Evolutionary conservation across 345 rosid genomes (phyloP).

Genomic region (Corymbia maculata): DNA sequence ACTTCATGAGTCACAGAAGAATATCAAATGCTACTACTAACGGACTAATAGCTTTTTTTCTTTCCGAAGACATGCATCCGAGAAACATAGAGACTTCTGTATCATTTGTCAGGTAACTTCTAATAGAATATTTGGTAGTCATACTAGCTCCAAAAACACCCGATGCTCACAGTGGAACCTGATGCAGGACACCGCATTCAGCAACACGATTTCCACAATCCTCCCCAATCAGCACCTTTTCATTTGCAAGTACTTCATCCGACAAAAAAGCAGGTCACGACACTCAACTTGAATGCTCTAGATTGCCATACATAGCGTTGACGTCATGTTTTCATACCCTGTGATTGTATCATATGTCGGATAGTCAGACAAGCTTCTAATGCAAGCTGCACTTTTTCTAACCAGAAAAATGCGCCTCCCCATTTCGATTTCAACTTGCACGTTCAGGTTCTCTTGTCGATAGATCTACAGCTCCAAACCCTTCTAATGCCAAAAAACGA

Average conservation of each 20-base stretch:
- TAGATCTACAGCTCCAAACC: slow-evolving; percentile 42
- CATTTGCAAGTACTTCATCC: slow-evolving; percentile 20
- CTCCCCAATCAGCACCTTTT: slow-evolving; percentile 17
- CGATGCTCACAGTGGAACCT: background rate
- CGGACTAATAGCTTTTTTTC: background rate
- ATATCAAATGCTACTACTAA: background rate
- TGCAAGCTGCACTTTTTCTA: background rate
- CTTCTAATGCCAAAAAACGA: slow-evolving; percentile 4
- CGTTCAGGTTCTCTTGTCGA: slow-evolving; percentile 40
- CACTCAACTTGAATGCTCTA: background rate
- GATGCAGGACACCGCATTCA: slow-evolving; percentile 18
- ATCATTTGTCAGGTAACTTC: background rate
- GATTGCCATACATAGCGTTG: background rate
- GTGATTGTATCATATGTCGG: background rate
- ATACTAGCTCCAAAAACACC: background rate
- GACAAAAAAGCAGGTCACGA: slow-evolving; percentile 21
- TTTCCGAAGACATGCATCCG: background rate
- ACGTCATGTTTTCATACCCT: background rate
- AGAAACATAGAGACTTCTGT: background rate
- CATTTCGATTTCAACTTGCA: slow-evolving; percentile 29
- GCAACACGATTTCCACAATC: slow-evolving; percentile 15
- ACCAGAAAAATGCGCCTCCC: slow-evolving; percentile 51
- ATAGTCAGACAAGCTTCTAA: background rate
- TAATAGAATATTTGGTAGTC: slow-evolving; percentile 7
- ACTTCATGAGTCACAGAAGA: background rate